These are phyloP conservation scores for Umbelopsis sp. DNA, from an alignment of 371 early-diverging fungal genomes.

Conservation along the genomic window DNA sequence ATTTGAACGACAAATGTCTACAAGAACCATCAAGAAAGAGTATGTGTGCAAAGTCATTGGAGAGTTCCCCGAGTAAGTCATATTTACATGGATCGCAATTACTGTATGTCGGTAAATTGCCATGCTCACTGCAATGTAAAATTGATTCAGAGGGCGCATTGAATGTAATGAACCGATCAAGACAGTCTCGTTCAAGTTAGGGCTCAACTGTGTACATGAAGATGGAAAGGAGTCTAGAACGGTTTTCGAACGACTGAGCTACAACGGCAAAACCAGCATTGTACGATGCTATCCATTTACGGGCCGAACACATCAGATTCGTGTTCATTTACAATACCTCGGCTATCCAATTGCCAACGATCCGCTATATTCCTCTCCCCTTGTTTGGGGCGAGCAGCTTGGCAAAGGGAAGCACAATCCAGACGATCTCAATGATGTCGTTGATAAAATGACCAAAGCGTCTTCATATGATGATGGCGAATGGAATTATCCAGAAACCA, in stretches of 20 bases:
- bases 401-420: slow-evolving; percentile 55
- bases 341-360: slow-evolving; percentile 98
- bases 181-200: slow-evolving; percentile 82
- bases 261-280: slow-evolving; percentile 71
- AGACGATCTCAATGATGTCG: slow-evolving; percentile 24
- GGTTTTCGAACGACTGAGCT: slow-evolving; percentile 64
- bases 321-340: slow-evolving; percentile 96
- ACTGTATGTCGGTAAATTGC: not conserved
- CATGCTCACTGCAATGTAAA: not conserved
- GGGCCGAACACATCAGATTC: slow-evolving; percentile 99
- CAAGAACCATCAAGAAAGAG: slow-evolving; percentile 76
- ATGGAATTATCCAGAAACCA: slow-evolving; percentile 25
- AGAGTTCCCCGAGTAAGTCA: slow-evolving; percentile 76
- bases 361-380: slow-evolving; percentile 80
- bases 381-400: slow-evolving; percentile 68
- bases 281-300: slow-evolving; percentile 85
- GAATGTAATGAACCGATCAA: slow-evolving; percentile 81
- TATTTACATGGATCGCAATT: not conserved
- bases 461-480: slow-evolving; percentile 24
- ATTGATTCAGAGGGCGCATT: slow-evolving; percentile 47
- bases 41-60: slow-evolving; percentile 89
- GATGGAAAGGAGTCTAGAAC: slow-evolving; percentile 85
- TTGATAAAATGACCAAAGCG: slow-evolving; percentile 21
- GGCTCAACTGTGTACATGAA: slow-evolving; percentile 80
- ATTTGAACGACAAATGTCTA: slow-evolving; percentile 67